A percentile compares a stretch with the other conserved stretches of the same genome.
These are phyloP conservation scores for Xylaria sp. DNA, from an alignment of 2,329 filamentous ascomycete species.

Conservation along the genomic window DNA sequence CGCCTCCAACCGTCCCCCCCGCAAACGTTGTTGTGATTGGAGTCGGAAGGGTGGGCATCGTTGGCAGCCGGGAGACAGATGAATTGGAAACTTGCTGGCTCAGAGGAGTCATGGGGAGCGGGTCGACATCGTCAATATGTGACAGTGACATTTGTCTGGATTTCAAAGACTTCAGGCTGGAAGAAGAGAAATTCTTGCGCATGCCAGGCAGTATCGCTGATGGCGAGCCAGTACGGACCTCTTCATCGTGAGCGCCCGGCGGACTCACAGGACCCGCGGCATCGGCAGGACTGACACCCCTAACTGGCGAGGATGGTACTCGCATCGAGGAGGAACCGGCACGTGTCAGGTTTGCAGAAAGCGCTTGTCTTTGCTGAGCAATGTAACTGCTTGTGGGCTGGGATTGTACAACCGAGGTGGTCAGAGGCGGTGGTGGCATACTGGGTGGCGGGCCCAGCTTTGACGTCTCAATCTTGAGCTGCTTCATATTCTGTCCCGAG, in stretches of 20 bases:
- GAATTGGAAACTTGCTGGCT: slow-evolving; percentile 70
- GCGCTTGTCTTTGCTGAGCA: slow-evolving; percentile 56
- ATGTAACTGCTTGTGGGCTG: slow-evolving; percentile 53
- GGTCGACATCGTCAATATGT: slow-evolving; percentile 71
- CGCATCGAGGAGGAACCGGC: slow-evolving; percentile 50
- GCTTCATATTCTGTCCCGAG: slow-evolving; percentile 82
- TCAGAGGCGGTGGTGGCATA: slow-evolving; percentile 41
- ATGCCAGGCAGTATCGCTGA: slow-evolving; percentile 60
- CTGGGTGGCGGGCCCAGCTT: slow-evolving; percentile 48
- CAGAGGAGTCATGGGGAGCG: slow-evolving; percentile 79
- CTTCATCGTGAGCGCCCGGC: slow-evolving; percentile 52
- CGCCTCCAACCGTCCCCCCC: slow-evolving; percentile 65
- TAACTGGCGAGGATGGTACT: slow-evolving; percentile 51
- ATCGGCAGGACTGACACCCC: slow-evolving; percentile 42
- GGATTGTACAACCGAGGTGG: slow-evolving; percentile 42
- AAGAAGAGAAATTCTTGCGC: slow-evolving; percentile 76
- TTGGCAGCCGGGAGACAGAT: slow-evolving; percentile 61
- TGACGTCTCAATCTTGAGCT: slow-evolving; percentile 87
- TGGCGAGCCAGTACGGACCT: slow-evolving; percentile 64
- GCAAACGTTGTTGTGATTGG: slow-evolving; percentile 72
- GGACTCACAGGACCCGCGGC: slow-evolving; percentile 49
- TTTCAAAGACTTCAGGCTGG: slow-evolving; percentile 77
- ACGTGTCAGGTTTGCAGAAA: slow-evolving; percentile 53
- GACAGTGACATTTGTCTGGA: slow-evolving; percentile 78
- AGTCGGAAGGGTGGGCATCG: slow-evolving; percentile 74